Evolutionary conservation across 257 asterid genomes (phyloP), one percentile per base, ranked within the genome.

Genomic region (Scutellaria minor): DNA sequence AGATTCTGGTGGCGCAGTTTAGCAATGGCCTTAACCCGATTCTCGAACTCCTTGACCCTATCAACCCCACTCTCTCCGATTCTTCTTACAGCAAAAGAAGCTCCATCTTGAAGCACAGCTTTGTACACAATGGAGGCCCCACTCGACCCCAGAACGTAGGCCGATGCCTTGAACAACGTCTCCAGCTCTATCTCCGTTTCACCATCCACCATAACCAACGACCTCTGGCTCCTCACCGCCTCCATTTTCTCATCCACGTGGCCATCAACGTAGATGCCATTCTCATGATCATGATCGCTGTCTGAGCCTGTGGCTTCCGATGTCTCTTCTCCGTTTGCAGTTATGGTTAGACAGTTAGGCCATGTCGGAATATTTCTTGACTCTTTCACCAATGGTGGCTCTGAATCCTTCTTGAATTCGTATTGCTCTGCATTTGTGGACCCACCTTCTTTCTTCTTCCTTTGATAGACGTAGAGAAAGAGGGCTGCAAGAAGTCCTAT

Each of bases 51-150:
- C 85, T 89, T 91, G 68, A 82, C 18, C 70, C 70, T 78, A 70
- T 42, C 77, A 7, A 81, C 87, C 0, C 90, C 88, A 45, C 85
- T 75, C 40, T 88, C 98, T 2, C 98, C 99, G 3, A 94, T 92
- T 45, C 99, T 81, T 79, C 98, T 81, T 5, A 94, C 99, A 1
- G 96, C 96, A 71, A 89, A 89, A 11, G 96, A 71, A 6, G 82
- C 56, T 11, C 98, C 98, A n/a, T 85, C 87, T 18, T 83, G 87
- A 12, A 94, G 87, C 59, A 94, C 99, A 6, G 98, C 98, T 64
- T 90, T 91, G 79, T 94, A 94, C 5, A 94, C 92, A 6, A 94
- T 88, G 66, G 87, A 81, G 44, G 80, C 71, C 5, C 93, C 88
- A 53, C 87, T 83, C 41, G 99, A 91, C 1, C 99, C 97, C 37